Base-by-base conservation (phyloP, 805 yeast species). In the Lachancea mirantina region DNA sequence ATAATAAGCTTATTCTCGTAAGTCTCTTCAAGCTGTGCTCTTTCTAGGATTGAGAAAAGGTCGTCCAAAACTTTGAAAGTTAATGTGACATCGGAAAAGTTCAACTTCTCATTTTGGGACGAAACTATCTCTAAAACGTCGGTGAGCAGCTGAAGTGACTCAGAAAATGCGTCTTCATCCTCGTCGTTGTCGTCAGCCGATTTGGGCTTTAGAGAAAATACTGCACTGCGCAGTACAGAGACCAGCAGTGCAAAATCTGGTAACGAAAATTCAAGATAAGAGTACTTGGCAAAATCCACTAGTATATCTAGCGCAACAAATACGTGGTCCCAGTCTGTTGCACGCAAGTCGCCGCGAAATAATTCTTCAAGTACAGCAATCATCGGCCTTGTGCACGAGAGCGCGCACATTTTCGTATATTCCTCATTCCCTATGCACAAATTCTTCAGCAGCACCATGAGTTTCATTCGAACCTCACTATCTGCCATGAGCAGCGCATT, bases 1-100 rank as follows among this genome's bases (percentile, higher is more conserved):
- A 47, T 33, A n/a, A 58, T 56, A 15, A 58, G 35, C 24, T 50
- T 56, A 29, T 52, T 50, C 5, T 40, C 35, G 15, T 51, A 51
- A 7, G 9, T 11, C n/a, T 33, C 35, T 25, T 49, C 52, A 1
- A 28, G 22, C 10, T 32, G 26, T 19, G 53, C 32, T 4, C 19
- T 24, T 4, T 45, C 43, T 8, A 55, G 31, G 1, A 52, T 11
- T 7, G 26, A 21, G 8, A 53, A 32, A 16, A 54, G 27, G 6
- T 30, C 32, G 3, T 16, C 32, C 30, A 52, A 57, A 1, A 51
- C 35, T n/a, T 23, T 13, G 2, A 39, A 26, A 2, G 42, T 40
- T 2, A 23, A 4, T 1, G 18, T 20, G 14, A 34, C 23, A 5
- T 23, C 14, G 7, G 36, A 26, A n/a, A 42, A 42, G 23, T 50